phyloP scores from a whole-genome alignment of 176 grass and related monocot species.

The maize (Zea mays) region DNA sequence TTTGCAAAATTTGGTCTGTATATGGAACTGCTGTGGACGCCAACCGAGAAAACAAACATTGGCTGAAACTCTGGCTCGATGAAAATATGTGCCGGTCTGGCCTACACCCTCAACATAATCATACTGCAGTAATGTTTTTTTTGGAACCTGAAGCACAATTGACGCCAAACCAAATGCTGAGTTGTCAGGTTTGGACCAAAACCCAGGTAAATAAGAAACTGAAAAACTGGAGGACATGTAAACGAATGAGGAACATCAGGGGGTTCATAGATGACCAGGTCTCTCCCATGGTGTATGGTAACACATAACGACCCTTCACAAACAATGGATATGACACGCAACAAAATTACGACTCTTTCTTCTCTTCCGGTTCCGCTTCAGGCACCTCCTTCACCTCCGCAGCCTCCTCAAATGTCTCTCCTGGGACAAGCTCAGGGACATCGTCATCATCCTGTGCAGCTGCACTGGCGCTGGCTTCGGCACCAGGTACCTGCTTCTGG shows the following conservation, averaged over 20 bases:
- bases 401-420: constrained; percentile 72
- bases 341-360: constrained; percentile 52
- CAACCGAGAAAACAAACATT: not conserved
- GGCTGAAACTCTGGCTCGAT: not conserved
- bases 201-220: constrained; percentile 20
- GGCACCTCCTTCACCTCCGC: constrained; percentile 51
- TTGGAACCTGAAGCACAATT: not conserved
- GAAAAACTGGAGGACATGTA: constrained; percentile 42
- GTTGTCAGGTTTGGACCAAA: constrained; percentile 19
- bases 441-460: constrained; percentile 58
- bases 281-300: constrained; percentile 30
- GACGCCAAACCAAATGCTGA: constrained; percentile 38
- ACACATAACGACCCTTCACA: constrained; percentile 40
- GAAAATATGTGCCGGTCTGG: not conserved
- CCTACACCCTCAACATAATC: not conserved
- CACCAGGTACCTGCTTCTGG: constrained; percentile 49
- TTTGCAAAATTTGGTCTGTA: too few species aligned
- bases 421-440: constrained; percentile 71
- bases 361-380: constrained; percentile 32
- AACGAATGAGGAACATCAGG: constrained; percentile 23
- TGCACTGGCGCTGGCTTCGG: constrained; percentile 22
- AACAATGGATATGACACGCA: not conserved
- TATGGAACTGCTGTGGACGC: not conserved
- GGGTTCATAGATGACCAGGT: constrained; percentile 30
- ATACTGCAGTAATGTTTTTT: not conserved